phyloP scores from a whole-genome alignment of 768 basidiomycete genomes.

The Rhizopogon vulgaris region DNA sequence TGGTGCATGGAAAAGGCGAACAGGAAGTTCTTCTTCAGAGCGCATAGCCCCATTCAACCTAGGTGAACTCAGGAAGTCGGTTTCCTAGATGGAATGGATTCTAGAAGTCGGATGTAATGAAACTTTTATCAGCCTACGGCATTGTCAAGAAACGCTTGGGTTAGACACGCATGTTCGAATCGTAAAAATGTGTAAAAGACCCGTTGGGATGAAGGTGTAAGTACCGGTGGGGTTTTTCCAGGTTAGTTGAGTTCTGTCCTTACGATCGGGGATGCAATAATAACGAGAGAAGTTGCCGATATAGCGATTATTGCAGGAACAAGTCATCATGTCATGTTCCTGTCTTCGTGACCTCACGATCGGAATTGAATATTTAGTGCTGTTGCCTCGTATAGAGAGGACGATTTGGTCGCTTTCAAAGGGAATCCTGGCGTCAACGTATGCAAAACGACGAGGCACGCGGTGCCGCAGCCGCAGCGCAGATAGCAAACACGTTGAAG shows the following conservation, averaged over 20 bases:
- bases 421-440: constrained; percentile 16
- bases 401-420: not conserved
- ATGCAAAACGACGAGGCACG: constrained; percentile 11
- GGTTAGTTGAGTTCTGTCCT: constrained; percentile 5
- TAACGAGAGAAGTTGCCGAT: constrained; percentile 5
- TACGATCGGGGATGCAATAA: constrained; percentile 5
- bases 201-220: not conserved
- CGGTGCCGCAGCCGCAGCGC: constrained; percentile 14
- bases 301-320: constrained; percentile 2
- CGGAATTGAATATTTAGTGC: not conserved
- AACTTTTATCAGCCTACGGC: not conserved
- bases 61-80: not conserved
- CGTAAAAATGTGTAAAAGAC: not conserved
- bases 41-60: constrained; percentile 5
- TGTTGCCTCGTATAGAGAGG: not conserved
- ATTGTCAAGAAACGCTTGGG: not conserved
- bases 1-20: not conserved
- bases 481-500: constrained; percentile 17
- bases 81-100: not conserved
- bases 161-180: not conserved
- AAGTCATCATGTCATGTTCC: not conserved
- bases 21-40: constrained; percentile 1
- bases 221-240: not conserved
- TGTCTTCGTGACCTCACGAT: not conserved
- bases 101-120: not conserved